Base-by-base conservation (phyloP, 495 filamentous ascomycete species). In the Neurospora sp. region DNA sequence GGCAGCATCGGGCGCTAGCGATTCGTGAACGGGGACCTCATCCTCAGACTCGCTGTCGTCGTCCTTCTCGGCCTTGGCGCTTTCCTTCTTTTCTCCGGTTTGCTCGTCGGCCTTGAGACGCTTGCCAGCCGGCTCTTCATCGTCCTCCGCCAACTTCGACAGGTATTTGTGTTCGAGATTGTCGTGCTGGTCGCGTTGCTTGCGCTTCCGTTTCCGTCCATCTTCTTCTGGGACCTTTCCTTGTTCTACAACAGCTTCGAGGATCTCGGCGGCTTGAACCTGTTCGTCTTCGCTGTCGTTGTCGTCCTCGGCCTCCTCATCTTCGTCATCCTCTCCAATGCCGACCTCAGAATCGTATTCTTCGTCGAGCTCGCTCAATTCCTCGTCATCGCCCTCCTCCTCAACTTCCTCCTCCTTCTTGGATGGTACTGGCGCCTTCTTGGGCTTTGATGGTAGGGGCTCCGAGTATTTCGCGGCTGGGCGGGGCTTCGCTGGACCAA, bases 131-230 rank as follows among this genome's bases (percentile, higher is more conserved):
- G 77, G 81, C 70, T 83, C 81, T 27, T 86, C 86, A 23, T 89
- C 85, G 79, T 86, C 82, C 23, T 66, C 54, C 54, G 84, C 83
- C 82, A 99, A 81, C 72, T 90, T 90, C 72, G 88, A 87, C 86
- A 98, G 89, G 77, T 99, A 98, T 37, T 85, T 86, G 38, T 87
- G 90, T 79, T 98, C 96, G 2, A 99, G 80, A 73, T 96, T 90
- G 70, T 94, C 93, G 38, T 90, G 87, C 12, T 88, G 87, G 39
- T 87, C 82, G 72, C 85, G 88, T 60, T 92, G 87, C 83, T 96
- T 97, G 74, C 95, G 90, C 78, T 97, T 97, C 69, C 90, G 87
- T 72, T 87, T 89, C 62, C 85, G 81, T 54, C 79, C 80, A 10
- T 75, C 78, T 70, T 83, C 79, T 76, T 84, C 60, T 39, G 75